phyloP scores from a whole-genome alignment of 129 eudicot species.

The Tagetes erecta region DNA sequence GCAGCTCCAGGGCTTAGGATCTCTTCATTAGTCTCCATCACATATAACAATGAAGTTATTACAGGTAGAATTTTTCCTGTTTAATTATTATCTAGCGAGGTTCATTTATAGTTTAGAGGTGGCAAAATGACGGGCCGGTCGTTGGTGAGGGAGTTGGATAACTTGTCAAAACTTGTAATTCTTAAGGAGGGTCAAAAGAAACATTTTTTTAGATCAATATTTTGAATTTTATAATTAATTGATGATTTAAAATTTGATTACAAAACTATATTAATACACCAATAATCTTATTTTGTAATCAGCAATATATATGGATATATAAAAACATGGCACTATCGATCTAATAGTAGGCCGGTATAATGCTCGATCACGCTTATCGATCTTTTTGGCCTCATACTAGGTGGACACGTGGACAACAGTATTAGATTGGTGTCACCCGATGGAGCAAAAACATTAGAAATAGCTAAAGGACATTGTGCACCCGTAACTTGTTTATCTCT shows the following conservation, averaged over 20 bases:
- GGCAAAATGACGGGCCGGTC: background rate
- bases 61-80: constrained; percentile 48
- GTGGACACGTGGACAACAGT: constrained; percentile 95
- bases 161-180: background rate
- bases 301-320: background rate
- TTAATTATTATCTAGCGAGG: background rate
- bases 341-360: too few relatives aligned
- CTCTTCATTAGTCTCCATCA: constrained; percentile 66
- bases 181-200: background rate
- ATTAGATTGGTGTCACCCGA: constrained; percentile 77
- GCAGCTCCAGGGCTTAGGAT: constrained; percentile 69
- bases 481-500: constrained; percentile 86
- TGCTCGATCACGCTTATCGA: background rate
- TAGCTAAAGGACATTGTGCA: constrained; percentile 90
- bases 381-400: constrained; percentile 36
- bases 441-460: constrained; percentile 86
- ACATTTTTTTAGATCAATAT: background rate
- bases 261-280: background rate
- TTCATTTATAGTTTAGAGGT: background rate
- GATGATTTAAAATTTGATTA: background rate
- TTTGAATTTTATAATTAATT: background rate
- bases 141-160: background rate
- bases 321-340: background rate
- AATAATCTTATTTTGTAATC: background rate
- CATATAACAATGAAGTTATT: constrained; percentile 73